Percentiles rank a stretch among this genome's conserved stretches.
phyloP scores from a whole-genome alignment of 345 rosid genomes.

The Aurinia saxatilis region DNA sequence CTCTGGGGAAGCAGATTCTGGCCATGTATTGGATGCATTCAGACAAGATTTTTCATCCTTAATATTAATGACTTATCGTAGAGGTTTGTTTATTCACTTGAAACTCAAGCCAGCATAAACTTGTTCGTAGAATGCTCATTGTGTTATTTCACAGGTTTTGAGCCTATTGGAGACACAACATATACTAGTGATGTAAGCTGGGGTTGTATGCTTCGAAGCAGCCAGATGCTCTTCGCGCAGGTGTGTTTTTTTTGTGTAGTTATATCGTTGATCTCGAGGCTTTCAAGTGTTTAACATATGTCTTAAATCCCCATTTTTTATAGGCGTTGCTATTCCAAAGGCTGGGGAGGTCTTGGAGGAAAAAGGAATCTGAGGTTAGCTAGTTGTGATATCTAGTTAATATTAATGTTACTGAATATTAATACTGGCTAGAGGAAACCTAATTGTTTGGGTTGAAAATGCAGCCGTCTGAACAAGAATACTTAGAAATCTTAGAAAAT shows the following conservation, averaged over 20 bases:
- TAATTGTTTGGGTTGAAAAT: slow-evolving; percentile 46
- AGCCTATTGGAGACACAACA: slow-evolving; percentile 58
- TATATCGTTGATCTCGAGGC: background rate
- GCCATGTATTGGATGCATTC: slow-evolving; percentile 44
- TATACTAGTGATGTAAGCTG: slow-evolving; percentile 71
- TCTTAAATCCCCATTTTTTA: background rate
- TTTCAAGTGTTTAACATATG: background rate
- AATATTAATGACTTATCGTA: slow-evolving; percentile 70
- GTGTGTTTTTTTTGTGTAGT: slow-evolving; percentile 21
- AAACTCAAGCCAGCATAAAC: background rate
- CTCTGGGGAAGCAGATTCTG: slow-evolving; percentile 35
- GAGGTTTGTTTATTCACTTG: slow-evolving; percentile 44
- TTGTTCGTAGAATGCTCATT: slow-evolving; percentile 9
- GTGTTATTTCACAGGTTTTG: slow-evolving; percentile 58
- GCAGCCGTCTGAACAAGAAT: slow-evolving; percentile 65
- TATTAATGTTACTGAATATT: slow-evolving; percentile 34
- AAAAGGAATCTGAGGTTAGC: slow-evolving; percentile 44
- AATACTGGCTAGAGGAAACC: slow-evolving; percentile 3
- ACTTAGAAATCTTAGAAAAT: slow-evolving; percentile 63
- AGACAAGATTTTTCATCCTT: slow-evolving; percentile 65
- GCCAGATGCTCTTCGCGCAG: slow-evolving; percentile 98
- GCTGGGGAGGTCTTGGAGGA: slow-evolving; percentile 89
- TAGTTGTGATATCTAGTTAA: background rate
- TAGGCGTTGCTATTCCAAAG: slow-evolving; percentile 79
- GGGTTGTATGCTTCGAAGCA: slow-evolving; percentile 99